Base-by-base conservation (phyloP, 2,329 filamentous ascomycete genomes). In the Sclerotinia nivalis region DNA sequence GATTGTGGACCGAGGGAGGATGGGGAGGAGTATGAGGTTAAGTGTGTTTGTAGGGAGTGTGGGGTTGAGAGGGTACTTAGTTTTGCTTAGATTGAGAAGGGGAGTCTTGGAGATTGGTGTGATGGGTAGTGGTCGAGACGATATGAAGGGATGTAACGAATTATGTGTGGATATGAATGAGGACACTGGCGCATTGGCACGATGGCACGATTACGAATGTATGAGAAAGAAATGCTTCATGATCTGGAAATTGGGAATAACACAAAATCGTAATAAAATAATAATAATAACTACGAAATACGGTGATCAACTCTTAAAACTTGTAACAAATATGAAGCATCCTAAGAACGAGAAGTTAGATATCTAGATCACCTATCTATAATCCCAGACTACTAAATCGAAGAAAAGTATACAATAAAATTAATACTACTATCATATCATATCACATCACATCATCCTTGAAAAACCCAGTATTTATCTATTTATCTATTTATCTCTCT, bases 41-140 rank as follows among this genome's bases (percentile, higher is more conserved):
- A 22, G 4, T 55, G 67, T 18, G 52, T 54, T 9, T 76, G 74
- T 58, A 71, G 69, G 37, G 47, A n/a, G 8, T 76, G 74, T 68
- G 72, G 73, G 2, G 31, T 68, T 0, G 79, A 82, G 2, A 77
- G 75, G 55, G 9, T 12, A 22, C 8, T 59, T 9, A 28, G 1
- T 22, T 49, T 40, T 31, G 86, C 13, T 43, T 69, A 28, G 10
- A 20, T 15, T 52, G n/a, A 28, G 2, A 2, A n/a, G 22, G 10
- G 12, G 15, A 22, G 49, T 12, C 45, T 37, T 40, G 22, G 10
- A 12, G n/a, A 12, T 20, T 6, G 7, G 4, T 7, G 2, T 25
- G 25, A 20, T 37, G 13, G n/a, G 15, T 15, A 18, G 12, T 15
- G 25, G 20, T 20, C 4, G 13, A 43, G 40, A 43, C 15, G 40